phyloP scores from a whole-genome alignment of 768 basidiomycete species.

The Auricularia sp. region DNA sequence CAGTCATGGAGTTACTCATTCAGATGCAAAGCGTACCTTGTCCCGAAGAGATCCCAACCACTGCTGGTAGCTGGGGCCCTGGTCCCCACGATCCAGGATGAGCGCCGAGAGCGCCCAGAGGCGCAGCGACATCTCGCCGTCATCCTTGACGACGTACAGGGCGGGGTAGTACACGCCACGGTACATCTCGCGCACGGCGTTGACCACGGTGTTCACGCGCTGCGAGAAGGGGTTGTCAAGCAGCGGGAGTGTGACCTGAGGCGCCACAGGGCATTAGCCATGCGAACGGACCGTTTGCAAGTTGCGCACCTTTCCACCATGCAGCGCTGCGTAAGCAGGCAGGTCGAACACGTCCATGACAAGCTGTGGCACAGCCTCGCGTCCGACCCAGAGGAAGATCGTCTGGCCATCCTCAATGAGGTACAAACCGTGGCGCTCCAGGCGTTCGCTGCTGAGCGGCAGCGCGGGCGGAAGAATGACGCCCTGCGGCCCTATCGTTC shows the following conservation, averaged over 20 bases:
- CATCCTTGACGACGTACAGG: slow-evolving; percentile 94
- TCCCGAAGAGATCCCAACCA: slow-evolving; percentile 85
- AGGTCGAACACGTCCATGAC: slow-evolving; percentile 91
- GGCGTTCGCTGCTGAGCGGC: slow-evolving; percentile 87
- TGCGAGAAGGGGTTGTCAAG: slow-evolving; percentile 95
- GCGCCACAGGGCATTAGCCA: not conserved
- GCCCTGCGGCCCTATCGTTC: slow-evolving; percentile 83
- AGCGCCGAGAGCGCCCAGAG: slow-evolving; percentile 92
- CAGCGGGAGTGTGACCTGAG: slow-evolving; percentile 73
- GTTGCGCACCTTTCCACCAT: slow-evolving; percentile 77
- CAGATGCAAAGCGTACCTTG: slow-evolving; percentile 41
- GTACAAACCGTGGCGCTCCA: slow-evolving; percentile 93
- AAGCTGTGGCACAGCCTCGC: slow-evolving; percentile 91
- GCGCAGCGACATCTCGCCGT: slow-evolving; percentile 88
- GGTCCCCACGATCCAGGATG: slow-evolving; percentile 92
- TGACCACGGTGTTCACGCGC: slow-evolving; percentile 84
- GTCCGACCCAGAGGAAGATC: slow-evolving; percentile 97
- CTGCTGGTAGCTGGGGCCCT: slow-evolving; percentile 92
- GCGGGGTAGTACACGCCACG: slow-evolving; percentile 89
- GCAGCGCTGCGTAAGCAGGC: slow-evolving; percentile 76
- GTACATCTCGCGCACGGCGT: slow-evolving; percentile 90
- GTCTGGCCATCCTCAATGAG: slow-evolving; percentile 96
- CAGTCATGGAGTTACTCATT: too few species aligned
- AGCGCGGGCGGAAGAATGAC: slow-evolving; percentile 80
- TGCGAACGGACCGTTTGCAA: not conserved